A percentile compares a stretch with the other conserved stretches of the same genome.
These are phyloP conservation scores for Cryphonectria nitschkei DNA, from an alignment of 2,329 filamentous ascomycete species.

Conservation along the genomic window DNA sequence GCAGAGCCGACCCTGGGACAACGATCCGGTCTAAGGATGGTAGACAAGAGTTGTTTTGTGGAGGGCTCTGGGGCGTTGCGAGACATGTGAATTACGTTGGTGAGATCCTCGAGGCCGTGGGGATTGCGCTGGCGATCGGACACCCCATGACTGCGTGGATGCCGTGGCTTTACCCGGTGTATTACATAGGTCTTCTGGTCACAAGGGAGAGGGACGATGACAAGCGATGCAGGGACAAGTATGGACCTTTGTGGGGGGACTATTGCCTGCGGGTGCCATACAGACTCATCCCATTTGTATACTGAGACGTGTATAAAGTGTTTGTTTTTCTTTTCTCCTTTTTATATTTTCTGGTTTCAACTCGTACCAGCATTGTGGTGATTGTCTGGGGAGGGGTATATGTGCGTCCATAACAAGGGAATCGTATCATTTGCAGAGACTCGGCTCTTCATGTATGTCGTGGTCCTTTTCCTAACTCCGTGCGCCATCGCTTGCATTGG, in stretches of 20 bases:
- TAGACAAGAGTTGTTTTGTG: slow-evolving; percentile 21
- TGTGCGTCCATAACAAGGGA: background rate
- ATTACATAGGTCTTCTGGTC: slow-evolving; percentile 19
- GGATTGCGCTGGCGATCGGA: slow-evolving; percentile 21
- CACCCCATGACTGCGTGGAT: slow-evolving; percentile 6
- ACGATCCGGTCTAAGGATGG: slow-evolving; percentile 18
- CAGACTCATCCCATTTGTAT: slow-evolving; percentile 23
- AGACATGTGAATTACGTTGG: slow-evolving; percentile 25
- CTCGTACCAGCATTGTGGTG: too few relatives aligned
- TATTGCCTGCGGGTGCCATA: slow-evolving; percentile 24
- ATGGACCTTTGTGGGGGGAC: slow-evolving; percentile 23
- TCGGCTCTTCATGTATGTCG: background rate
- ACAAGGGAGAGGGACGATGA: slow-evolving; percentile 24
- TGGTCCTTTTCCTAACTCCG: background rate
- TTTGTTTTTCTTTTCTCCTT: background rate
- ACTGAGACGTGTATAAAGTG: background rate
- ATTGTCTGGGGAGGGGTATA: background rate
- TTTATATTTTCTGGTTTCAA: background rate
- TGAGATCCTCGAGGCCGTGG: slow-evolving; percentile 25
- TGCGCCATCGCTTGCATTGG: background rate
- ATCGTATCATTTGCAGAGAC: background rate
- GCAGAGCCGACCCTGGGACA: background rate
- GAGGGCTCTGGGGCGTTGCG: slow-evolving; percentile 23
- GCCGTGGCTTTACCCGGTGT: slow-evolving; percentile 24
- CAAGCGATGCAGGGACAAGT: slow-evolving; percentile 23